Percentiles rank a stretch among this genome's conserved stretches.
These are phyloP conservation scores for Melastoma candidum DNA, from an alignment of 441 rosid genomes.

Conservation along the genomic window DNA sequence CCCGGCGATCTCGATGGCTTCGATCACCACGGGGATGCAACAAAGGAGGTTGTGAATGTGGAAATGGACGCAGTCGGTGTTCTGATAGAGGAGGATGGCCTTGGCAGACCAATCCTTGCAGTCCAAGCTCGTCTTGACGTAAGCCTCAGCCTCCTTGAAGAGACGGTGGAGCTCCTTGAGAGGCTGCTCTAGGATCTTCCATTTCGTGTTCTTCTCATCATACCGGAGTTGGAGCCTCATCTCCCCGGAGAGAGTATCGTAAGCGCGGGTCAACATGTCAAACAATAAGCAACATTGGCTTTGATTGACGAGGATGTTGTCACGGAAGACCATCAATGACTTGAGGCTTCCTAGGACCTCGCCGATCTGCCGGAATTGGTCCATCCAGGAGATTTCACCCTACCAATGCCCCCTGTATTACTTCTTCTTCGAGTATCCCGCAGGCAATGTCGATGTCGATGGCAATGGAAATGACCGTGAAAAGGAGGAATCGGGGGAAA, in stretches of 20 bases:
- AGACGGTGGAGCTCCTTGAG: constrained; percentile 66
- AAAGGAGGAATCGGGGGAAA: too few relatives aligned
- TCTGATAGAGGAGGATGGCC: constrained; percentile 62
- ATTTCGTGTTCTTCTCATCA: constrained; percentile 75
- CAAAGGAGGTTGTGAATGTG: constrained; percentile 75
- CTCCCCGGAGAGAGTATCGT: constrained; percentile 62
- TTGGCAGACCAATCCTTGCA: constrained; percentile 80
- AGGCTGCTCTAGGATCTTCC: constrained; percentile 81
- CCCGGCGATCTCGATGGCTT: constrained; percentile 75
- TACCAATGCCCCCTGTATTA: too few relatives aligned
- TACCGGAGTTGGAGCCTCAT: constrained; percentile 63
- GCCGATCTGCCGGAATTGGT: constrained; percentile 92
- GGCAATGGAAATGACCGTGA: too few relatives aligned
- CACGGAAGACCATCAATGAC: constrained; percentile 77
- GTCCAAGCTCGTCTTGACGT: constrained; percentile 69
- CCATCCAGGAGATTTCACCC: constrained; percentile 28
- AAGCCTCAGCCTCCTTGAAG: constrained; percentile 81
- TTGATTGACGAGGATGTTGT: constrained; percentile 53
- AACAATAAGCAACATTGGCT: constrained; percentile 65
- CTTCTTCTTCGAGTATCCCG: too few relatives aligned
- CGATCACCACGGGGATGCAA: constrained; percentile 62
- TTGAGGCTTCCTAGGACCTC: constrained; percentile 85
- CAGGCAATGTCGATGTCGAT: too few relatives aligned
- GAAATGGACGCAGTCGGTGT: constrained; percentile 67
- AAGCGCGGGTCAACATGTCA: constrained; percentile 48